Conservation (phyloP, 106 monocot genomes). For the Triglochin maritima region DNA sequence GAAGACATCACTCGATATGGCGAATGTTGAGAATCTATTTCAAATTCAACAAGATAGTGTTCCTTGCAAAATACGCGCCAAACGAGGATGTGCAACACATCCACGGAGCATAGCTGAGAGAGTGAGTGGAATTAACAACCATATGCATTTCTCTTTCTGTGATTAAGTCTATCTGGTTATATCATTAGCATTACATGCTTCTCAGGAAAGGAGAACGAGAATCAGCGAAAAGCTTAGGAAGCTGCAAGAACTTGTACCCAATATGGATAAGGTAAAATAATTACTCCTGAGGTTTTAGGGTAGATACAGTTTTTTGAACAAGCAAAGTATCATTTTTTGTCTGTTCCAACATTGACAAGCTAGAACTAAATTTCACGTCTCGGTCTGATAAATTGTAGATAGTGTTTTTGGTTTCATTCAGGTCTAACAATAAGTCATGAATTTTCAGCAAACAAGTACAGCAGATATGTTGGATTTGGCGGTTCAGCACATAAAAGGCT, state of each 20-base stretch:
- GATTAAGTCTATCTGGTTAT: neutral
- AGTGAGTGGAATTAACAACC: conserved; percentile 2
- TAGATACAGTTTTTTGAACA: too few species aligned
- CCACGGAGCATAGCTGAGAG: conserved; percentile 31
- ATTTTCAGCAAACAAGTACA: conserved; percentile 74
- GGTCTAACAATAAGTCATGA: too few species aligned
- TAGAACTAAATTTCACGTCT: too few species aligned
- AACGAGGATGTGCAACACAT: conserved; percentile 27
- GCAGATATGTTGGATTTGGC: conserved; percentile 84
- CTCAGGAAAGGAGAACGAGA: conserved; percentile 27
- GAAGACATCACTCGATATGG: conserved; percentile 11
- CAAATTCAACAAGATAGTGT: conserved; percentile 19
- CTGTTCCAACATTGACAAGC: too few species aligned
- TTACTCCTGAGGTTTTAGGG: too few species aligned
- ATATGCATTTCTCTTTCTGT: neutral
- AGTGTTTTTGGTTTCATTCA: too few species aligned
- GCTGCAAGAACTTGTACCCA: conserved; percentile 24
- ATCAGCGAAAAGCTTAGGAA: conserved; percentile 25
- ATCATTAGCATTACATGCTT: neutral
- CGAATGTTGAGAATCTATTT: conserved; percentile 14
- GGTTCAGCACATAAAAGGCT: conserved; percentile 61
- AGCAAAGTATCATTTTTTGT: too few species aligned
- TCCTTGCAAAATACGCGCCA: conserved; percentile 27
- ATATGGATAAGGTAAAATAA: conserved; percentile 22
- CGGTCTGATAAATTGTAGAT: neutral